Base-by-base conservation (phyloP, 23 red algal species). In the Gracilaria caudata region DNA sequence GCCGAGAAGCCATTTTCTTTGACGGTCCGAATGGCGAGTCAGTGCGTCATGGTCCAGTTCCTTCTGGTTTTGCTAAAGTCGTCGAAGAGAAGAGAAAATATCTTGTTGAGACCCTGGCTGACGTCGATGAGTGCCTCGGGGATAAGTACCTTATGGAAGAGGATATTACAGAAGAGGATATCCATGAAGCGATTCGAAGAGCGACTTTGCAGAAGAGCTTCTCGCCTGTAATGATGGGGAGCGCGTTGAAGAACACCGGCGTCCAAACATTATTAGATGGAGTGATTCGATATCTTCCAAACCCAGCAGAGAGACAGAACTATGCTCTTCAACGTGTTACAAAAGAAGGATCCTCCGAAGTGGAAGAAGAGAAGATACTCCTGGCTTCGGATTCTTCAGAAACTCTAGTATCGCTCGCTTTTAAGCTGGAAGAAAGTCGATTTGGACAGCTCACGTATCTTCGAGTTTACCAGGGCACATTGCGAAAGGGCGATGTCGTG, bases 371-470 rank as follows among this genome's bases (percentile, higher is more conserved):
- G 51, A 68, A 83, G 37, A 35, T 91, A 28, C 60, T 59, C 36
- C 49, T 96, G 26, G 39, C 74, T 25, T 80, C 91, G 9, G 90
- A 95, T 47, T 78, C 93, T 23, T 64, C 79, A 25, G 93, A 86
- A 47, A 49, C 93, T 30, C 72, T 96, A 7, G 91, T 95, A 12
- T 87, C 79, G 14, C 79, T 99, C 11, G 97, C 97, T 40, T 99
- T 99, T 60, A 99, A 99, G 45, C 91, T 99, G 1, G 97, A 99
- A 82, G 97, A 99, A 19, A 91, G 94, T 65, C 93, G 94, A 45
- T 99, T 94, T 43, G 97, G 97, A 20, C 97, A 99, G 57, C 85
- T 99, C 7, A 99, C 97, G 24, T 99, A 99, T 39, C 46, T 99
- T 34, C 93, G 97, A 4, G 70, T 99, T 17, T 99, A 99, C 78